Evolutionary conservation across 108 stramenopile genomes (phyloP).

Genomic region (Cyclotella baltica): DNA sequence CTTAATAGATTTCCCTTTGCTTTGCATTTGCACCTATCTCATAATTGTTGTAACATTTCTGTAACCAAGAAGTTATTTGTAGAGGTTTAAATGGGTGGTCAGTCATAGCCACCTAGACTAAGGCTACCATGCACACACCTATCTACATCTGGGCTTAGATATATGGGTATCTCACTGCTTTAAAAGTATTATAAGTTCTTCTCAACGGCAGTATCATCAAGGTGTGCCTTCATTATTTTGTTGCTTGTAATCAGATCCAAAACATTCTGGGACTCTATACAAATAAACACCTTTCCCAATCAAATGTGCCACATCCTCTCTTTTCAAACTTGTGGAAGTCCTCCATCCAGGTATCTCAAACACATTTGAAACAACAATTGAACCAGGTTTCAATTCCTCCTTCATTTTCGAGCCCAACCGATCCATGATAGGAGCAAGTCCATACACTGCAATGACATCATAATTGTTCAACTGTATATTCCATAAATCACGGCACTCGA

Average conservation of each 20-base stretch:
- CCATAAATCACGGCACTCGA: slow-evolving; percentile 62
- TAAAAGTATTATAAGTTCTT: no score
- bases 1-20: no score
- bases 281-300: slow-evolving; percentile 32
- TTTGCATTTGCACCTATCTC: no score
- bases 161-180: no score
- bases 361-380: slow-evolving; percentile 67
- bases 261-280: slow-evolving; percentile 43
- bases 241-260: slow-evolving; percentile 18
- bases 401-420: slow-evolving; percentile 60
- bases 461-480: slow-evolving; percentile 49
- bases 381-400: slow-evolving; percentile 59
- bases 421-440: slow-evolving; percentile 69
- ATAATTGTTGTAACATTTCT: no score
- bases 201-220: no score
- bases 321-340: neutral
- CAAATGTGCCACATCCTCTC: neutral
- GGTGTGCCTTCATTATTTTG: no score
- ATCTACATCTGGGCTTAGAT: no score
- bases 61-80: no score
- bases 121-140: no score
- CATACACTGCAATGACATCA: slow-evolving; percentile 73
- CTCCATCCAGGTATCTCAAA: slow-evolving; percentile 72
- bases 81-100: no score
- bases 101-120: no score